Percentiles rank a stretch among this genome's conserved stretches.
These are phyloP conservation scores for Aspergillus campestris DNA, from an alignment of 495 filamentous ascomycete species.

Conservation along the genomic window DNA sequence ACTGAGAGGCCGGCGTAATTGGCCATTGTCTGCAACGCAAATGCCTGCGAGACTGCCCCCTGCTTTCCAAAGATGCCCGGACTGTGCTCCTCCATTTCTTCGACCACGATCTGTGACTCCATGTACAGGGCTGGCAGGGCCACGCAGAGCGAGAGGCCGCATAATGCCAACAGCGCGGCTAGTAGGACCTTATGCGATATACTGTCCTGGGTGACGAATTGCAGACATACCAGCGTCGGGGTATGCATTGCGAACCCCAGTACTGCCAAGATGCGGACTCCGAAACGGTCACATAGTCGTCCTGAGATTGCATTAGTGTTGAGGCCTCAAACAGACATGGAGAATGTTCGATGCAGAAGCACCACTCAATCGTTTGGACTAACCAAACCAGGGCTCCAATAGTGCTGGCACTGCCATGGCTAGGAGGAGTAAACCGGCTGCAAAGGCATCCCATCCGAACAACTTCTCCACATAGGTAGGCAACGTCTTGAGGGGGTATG, in stretches of 20 bases:
- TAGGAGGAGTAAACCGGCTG: conserved; percentile 63
- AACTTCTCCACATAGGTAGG: conserved; percentile 51
- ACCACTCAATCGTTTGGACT: conserved; percentile 12
- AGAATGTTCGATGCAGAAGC: no score
- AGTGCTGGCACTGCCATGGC: conserved; percentile 54
- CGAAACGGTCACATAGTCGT: conserved; percentile 40
- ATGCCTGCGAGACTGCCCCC: conserved; percentile 49
- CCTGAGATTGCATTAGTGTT: conserved; percentile 18
- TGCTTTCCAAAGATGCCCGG: conserved; percentile 41
- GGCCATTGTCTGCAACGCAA: conserved; percentile 45
- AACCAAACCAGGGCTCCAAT: conserved; percentile 25
- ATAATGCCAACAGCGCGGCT: conserved; percentile 17
- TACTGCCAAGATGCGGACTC: conserved; percentile 37
- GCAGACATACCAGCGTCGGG: conserved; percentile 40
- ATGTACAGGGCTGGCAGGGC: conserved; percentile 32
- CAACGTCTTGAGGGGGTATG: conserved; percentile 22
- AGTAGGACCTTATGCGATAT: conserved; percentile 21
- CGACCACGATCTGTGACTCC: conserved; percentile 55
- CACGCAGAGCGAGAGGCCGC: conserved; percentile 18
- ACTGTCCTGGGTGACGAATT: conserved; percentile 29
- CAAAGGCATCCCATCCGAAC: conserved; percentile 56
- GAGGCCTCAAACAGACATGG: conserved; percentile 21
- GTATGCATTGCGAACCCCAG: conserved; percentile 39
- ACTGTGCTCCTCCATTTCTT: conserved; percentile 42
- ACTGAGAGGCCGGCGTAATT: conserved; percentile 12